Percentiles rank a stretch among this genome's conserved stretches.
Evolutionary conservation across 305 asterid genomes (phyloP).

Genomic region (Fraxinus sp.): DNA sequence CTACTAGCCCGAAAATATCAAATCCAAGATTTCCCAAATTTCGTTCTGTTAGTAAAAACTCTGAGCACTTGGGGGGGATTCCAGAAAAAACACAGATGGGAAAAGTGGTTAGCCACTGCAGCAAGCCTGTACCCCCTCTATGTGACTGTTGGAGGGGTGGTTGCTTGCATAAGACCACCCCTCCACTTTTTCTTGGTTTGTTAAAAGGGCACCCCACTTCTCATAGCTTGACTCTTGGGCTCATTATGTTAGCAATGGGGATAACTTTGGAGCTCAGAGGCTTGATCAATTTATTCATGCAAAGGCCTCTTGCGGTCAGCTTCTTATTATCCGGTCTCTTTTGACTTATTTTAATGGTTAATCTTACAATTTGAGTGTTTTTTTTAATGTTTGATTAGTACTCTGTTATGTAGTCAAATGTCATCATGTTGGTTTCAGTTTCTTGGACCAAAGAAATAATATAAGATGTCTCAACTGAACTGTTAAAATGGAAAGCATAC

Average conservation of each 20-base stretch:
- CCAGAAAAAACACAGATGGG: constrained; percentile 54
- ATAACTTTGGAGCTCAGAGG: constrained; percentile 78
- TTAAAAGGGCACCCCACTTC: constrained; percentile 50
- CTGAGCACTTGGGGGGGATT: constrained; percentile 22
- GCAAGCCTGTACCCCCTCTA: constrained; percentile 83
- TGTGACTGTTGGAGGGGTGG: constrained; percentile 70
- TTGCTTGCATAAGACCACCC: constrained; percentile 76
- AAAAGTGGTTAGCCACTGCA: constrained; percentile 52
- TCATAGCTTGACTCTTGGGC: constrained; percentile 69
- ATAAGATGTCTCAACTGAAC: background rate
- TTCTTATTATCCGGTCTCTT: background rate
- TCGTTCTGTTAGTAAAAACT: constrained; percentile 26
- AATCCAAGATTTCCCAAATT: constrained; percentile 24
- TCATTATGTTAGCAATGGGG: constrained; percentile 88
- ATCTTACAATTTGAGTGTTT: background rate
- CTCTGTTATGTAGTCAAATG: background rate
- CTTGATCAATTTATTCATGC: constrained; percentile 58
- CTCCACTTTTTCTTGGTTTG: constrained; percentile 75
- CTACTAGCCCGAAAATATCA: constrained; percentile 22
- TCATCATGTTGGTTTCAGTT: background rate
- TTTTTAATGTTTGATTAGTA: background rate
- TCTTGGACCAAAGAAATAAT: background rate
- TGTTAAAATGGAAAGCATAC: background rate
- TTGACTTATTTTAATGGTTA: background rate
- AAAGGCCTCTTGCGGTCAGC: constrained; percentile 69